A percentile compares a stretch with the other conserved stretches of the same genome.
Evolutionary conservation across 116 monocot genomes (phyloP).

Genomic region (Iris pallida): DNA sequence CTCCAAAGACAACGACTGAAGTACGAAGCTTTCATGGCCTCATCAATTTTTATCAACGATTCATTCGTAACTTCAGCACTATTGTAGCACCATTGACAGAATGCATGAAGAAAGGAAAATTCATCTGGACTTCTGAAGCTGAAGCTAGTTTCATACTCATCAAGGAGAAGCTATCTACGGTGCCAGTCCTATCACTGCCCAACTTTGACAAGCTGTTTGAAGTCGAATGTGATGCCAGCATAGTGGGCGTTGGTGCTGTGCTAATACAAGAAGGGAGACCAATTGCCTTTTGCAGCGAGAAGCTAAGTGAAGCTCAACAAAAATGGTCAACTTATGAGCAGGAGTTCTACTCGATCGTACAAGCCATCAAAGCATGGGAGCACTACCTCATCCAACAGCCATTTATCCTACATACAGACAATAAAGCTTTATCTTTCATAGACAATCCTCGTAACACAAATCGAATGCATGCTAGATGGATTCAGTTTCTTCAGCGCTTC

Average conservation of each 20-base stretch:
- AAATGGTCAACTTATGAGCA: too few relatives aligned
- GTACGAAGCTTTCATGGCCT: not conserved
- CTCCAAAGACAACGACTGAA: not conserved
- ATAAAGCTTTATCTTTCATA: not conserved
- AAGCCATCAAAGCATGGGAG: not conserved
- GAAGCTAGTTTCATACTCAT: not conserved
- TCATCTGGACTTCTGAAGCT: not conserved
- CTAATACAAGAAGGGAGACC: not conserved
- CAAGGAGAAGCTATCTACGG: not conserved
- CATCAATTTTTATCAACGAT: not conserved
- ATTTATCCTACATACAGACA: not conserved
- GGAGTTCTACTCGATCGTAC: too few relatives aligned
- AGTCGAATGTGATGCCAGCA: not conserved
- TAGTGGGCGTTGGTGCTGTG: not conserved
- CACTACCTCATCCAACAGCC: not conserved
- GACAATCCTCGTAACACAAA: too few relatives aligned
- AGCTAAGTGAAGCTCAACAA: too few relatives aligned
- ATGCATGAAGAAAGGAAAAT: not conserved
- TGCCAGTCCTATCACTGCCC: not conserved
- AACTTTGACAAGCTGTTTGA: not conserved
- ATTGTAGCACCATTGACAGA: not conserved
- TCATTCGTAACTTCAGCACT: not conserved
- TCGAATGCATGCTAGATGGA: too few relatives aligned
- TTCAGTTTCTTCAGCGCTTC: too few relatives aligned
- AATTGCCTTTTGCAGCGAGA: not conserved